phyloP scores from a whole-genome alignment of 306 rosid species.

The Hippophae gyantsensis region DNA sequence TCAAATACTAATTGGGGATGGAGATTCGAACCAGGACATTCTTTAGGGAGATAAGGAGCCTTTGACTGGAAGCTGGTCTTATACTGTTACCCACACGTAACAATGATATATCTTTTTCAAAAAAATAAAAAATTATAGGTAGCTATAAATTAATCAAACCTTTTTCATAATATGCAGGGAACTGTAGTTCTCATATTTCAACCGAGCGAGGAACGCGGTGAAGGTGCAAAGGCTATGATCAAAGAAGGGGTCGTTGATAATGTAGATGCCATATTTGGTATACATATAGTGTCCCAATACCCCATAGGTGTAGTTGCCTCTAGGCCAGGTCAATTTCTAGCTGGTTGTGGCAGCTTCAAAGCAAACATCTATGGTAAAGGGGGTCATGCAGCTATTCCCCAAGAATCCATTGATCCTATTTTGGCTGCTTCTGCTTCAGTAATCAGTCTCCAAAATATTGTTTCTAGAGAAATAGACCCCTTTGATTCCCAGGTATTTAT shows the following conservation, averaged over 20 bases:
- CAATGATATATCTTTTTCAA: no score
- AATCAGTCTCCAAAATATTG: constrained; percentile 70
- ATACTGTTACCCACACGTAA: no score
- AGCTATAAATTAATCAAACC: constrained; percentile 7
- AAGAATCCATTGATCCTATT: constrained; percentile 57
- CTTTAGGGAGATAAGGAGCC: no score
- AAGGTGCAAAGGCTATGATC: constrained; percentile 76
- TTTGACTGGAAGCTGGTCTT: no score
- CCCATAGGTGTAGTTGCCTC: constrained; percentile 61
- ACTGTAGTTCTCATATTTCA: constrained; percentile 73
- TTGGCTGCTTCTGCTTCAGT: constrained; percentile 76
- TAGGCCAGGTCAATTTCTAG: constrained; percentile 71
- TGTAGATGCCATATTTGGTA: constrained; percentile 69
- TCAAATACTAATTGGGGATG: no score
- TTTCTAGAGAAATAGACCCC: constrained; percentile 82
- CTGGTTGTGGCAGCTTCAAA: constrained; percentile 93
- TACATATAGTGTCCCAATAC: constrained; percentile 39
- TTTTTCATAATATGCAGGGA: constrained; percentile 38
- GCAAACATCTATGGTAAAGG: constrained; percentile 75
- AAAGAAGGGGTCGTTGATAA: constrained; percentile 56
- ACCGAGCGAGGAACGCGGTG: constrained; percentile 81
- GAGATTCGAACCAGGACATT: no score
- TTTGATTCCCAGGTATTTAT: constrained; percentile 68
- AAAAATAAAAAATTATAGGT: no score
- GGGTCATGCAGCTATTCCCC: constrained; percentile 69